Evolutionary conservation across 306 rosid genomes (phyloP), one percentile per base, ranked within the genome.

Genomic region (Gastrolobium bilobum): DNA sequence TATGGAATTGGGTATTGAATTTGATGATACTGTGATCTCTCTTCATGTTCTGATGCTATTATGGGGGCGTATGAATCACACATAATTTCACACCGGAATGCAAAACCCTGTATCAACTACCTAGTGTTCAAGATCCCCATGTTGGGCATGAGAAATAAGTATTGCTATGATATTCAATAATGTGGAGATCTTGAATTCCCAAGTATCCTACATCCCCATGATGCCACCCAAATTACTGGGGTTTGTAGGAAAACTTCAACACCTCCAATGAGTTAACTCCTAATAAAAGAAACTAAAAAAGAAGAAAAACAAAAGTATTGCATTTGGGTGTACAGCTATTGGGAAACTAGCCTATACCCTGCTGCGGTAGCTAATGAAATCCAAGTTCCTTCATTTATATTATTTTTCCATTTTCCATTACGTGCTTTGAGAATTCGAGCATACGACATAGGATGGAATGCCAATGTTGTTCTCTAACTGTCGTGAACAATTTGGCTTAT

Each of bases 1-100:
- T 15, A 69, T 29, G 63, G 53, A 77, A 70, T 34, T 59, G 51
- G 40, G 9, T 42, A 68, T 59, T 50, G 71, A 75, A 53, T 74
- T 48, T 79, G 72, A 54, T 39, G 61, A 48, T 39, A 35, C 15
- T 57, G 8, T 65, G 56, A 34, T 70, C 44, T 10, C 3, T 31
- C 8, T 74, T 79, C 7, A 39, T 40, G 4, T 69, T 63, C 54
- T 53, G 53, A 68, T 68, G 35, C 15, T 69, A 29, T 37, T 31
- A 60, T 29, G 54, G n/a, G 31, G 48, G 53, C 73, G 37, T 38
- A 50, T 46, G 29, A 74, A 46, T 35, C 63, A 29, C 68, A 37
- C 37, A 29, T 15, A 56, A 72, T 58, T 71, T 71, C 50, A 51
- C 65, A 39, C 33, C 4, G 46, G 79, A 33, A 48, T 43, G 44